Base-by-base conservation (phyloP, 106 monocot species). In the Agapanthus africanus region DNA sequence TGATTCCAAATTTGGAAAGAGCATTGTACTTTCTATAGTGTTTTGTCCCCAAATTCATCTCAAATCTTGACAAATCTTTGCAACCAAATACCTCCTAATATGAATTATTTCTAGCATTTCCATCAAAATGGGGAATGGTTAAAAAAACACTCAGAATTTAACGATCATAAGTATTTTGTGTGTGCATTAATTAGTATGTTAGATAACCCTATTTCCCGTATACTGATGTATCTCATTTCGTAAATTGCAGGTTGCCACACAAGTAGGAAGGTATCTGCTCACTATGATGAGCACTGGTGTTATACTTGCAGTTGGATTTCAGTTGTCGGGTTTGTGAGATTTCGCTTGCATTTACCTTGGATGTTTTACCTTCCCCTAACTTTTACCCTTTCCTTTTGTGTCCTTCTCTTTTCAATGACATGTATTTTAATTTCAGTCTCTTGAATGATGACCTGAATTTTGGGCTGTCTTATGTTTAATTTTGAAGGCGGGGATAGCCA, bases 231-330 rank as follows among this genome's bases (percentile, higher is more conserved):
- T 57, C 6, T 61, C 61, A 66, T 44, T 10, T 40, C 15, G 42
- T 41, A 33, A 16, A 25, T 49, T 23, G 30, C 76, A 97, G 95
- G 66, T 73, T 67, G 73, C 74, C 7, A 87, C 86, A 11, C 88
- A 97, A 37, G 32, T 89, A 52, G 95, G 91, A 34, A 87, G 91
- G 83, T 97, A 97, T 77, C 61, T 87, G 54, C 63, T 97, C 33
- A 97, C 91, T 22, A 97, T 97, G 89, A 87, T 87, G 86, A 92
- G 95, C 73, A 97, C 91, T 36, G 95, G 89, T 59, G 95, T 87
- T 71, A 88, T 97, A 73, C 84, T 97, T 64, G 83, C 82, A 37
- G 68, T 81, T 73, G 95, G 95, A 67, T 97, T 97, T 80, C 83
- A 97, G 72, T 76, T 97, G 32, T 91, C 95, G 82, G 95, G 95